Percentiles rank a stretch among this genome's conserved stretches.
These are phyloP conservation scores for Xylaria sp. DNA, from an alignment of 2,329 filamentous ascomycete genomes.

Conservation along the genomic window DNA sequence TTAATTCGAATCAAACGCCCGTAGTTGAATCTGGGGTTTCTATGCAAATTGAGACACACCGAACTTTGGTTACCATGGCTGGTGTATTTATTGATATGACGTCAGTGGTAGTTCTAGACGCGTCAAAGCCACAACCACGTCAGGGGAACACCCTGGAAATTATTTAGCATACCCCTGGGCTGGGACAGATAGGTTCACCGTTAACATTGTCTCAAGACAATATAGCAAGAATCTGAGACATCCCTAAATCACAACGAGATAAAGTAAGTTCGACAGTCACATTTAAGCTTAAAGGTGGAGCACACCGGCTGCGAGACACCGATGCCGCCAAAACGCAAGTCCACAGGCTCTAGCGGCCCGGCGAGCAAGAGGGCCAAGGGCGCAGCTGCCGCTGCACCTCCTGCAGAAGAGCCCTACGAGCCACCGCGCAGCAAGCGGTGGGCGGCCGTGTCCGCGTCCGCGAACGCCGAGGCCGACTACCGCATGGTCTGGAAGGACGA, in stretches of 20 bases:
- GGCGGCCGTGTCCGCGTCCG: slow-evolving; percentile 49
- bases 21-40: neutral
- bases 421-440: slow-evolving; percentile 45
- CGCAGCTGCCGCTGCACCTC: slow-evolving; percentile 19
- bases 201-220: neutral
- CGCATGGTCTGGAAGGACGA: slow-evolving; percentile 42
- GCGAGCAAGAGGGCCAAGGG: slow-evolving; percentile 40
- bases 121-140: slow-evolving; percentile 7
- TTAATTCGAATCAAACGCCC: neutral
- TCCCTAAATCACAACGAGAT: neutral
- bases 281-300: neutral
- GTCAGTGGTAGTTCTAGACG: slow-evolving; percentile 16
- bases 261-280: neutral
- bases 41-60: neutral
- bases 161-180: neutral
- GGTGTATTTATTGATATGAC: slow-evolving; percentile 12
- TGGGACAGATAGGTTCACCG: neutral
- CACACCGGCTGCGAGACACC: neutral
- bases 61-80: neutral
- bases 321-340: slow-evolving; percentile 43
- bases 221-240: neutral
- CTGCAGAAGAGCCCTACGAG: slow-evolving; percentile 13
- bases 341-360: slow-evolving; percentile 25
- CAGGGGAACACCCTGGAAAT: neutral
- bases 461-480: slow-evolving; percentile 48